These are phyloP conservation scores for Pythium graminicola DNA, from an alignment of 352 stramenopile genomes.

Conservation along the genomic window DNA sequence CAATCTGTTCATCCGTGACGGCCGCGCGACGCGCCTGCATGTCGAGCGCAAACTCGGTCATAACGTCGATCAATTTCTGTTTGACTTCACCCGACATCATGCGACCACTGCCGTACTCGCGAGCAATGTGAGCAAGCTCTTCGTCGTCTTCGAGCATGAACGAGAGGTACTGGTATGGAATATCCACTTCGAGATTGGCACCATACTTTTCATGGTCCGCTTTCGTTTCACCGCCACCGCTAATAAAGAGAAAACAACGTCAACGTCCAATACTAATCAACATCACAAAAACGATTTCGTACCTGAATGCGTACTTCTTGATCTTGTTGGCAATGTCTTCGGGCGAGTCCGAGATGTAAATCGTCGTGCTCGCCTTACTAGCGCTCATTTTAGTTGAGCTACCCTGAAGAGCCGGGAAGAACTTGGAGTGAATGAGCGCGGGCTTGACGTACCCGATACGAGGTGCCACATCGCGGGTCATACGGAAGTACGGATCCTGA, in stretches of 20 bases:
- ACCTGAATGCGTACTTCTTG: slow-evolving; percentile 86
- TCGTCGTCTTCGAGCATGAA: slow-evolving; percentile 99
- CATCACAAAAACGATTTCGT: slow-evolving; percentile 6
- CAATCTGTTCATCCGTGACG: slow-evolving; percentile 95
- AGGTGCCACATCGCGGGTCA: slow-evolving; percentile 98
- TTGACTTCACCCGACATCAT: slow-evolving; percentile 99
- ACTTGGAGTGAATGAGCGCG: slow-evolving; percentile 99
- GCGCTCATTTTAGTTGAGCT: slow-evolving; percentile 98
- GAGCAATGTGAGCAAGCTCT: slow-evolving; percentile 89
- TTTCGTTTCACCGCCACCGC: slow-evolving; percentile 96
- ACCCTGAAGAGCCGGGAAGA: slow-evolving; percentile 98
- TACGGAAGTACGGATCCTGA: slow-evolving; percentile 98
- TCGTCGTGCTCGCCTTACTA: slow-evolving; percentile 94
- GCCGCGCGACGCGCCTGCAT: slow-evolving; percentile 92
- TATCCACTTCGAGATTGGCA: slow-evolving; percentile 98
- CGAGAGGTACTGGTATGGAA: slow-evolving; percentile 97
- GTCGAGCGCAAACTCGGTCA: slow-evolving; percentile 87
- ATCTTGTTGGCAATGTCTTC: slow-evolving; percentile 94
- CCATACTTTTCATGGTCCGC: slow-evolving; percentile 97
- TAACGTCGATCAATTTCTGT: slow-evolving; percentile 92
- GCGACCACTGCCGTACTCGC: slow-evolving; percentile 94
- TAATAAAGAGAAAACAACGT: slow-evolving; percentile 79
- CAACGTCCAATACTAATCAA: neutral
- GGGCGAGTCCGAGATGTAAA: slow-evolving; percentile 98
- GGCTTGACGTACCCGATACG: slow-evolving; percentile 96